Base-by-base conservation (phyloP, 1,139 yeast genomes). In the Meyerozyma smithsonii region DNA sequence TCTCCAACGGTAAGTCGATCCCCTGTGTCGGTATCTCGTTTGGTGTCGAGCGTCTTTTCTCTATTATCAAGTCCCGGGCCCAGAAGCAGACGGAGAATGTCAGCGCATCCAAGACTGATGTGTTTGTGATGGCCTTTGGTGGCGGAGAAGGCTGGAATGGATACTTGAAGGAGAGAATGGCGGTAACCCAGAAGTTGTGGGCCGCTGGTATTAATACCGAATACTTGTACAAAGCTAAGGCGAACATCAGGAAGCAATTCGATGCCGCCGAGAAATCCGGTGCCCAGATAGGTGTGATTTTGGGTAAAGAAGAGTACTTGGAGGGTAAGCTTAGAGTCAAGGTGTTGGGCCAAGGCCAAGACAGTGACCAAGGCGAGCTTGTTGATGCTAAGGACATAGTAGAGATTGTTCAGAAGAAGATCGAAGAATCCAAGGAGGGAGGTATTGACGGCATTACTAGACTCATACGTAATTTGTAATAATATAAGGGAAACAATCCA, bases 11-110 rank as follows among this genome's bases (percentile, higher is more conserved):
- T 50, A 88, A 89, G 66, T 84, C 92, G 20, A 89, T 92, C 55
- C 98, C 98, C 18, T 92, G 98, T 72, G 95, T 92, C 38, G 98
- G 98, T 62, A 72, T 90, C 41, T 90, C 97, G 4, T 92, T 92
- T 55, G 98, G 98, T 55, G 92, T 92, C 41, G 98, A 92, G 66
- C 81, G 98, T 62, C 68, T 92, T 47, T 92, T 92, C 61, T 88
- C 97, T 10, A 69, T 92, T 43, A 81, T 92, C 55, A 89, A 86
- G 62, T 82, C 88, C 41, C 79, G 95, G 59, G 67, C 83, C 35
- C 64, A 64, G 26, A 69, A 72, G 41, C 76, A 80, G 47, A 72
- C 78, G 46, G 71, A 69, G 19, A 66, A 66, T 46, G 74, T 89
- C 45, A 79, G 92, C 51, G 81, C 97, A 26, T 77, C 90, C 32